Evolutionary conservation across 257 asterid genomes (phyloP).

Genomic region (Avicennia marina): DNA sequence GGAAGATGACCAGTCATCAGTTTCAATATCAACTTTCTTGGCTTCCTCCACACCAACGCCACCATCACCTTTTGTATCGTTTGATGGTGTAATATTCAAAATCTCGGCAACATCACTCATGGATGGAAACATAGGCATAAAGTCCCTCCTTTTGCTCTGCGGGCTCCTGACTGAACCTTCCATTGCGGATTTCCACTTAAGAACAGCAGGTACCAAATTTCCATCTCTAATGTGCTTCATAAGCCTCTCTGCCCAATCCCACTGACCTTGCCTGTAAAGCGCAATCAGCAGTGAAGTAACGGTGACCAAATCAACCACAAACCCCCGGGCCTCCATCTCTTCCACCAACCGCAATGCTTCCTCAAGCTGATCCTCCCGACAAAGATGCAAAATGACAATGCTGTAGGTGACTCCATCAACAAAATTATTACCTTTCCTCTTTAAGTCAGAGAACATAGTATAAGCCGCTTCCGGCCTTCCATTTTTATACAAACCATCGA

Average conservation of each 20-base stretch:
- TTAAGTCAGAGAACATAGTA: slow-evolving; percentile 74
- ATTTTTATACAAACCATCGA: slow-evolving; percentile 78
- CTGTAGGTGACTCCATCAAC: slow-evolving; percentile 76
- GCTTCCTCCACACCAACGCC: slow-evolving; percentile 17
- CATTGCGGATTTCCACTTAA: slow-evolving; percentile 80
- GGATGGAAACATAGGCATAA: slow-evolving; percentile 64
- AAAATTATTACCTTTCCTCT: slow-evolving; percentile 67
- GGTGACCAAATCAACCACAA: slow-evolving; percentile 74
- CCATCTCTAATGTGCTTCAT: slow-evolving; percentile 71
- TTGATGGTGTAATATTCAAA: slow-evolving; percentile 30
- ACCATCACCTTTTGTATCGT: slow-evolving; percentile 17
- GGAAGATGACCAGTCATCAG: slow-evolving; percentile 90
- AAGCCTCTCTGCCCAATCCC: slow-evolving; percentile 69
- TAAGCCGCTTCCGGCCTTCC: slow-evolving; percentile 83
- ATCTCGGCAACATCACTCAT: slow-evolving; percentile 43
- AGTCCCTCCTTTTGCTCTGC: slow-evolving; percentile 66
- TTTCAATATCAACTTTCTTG: slow-evolving; percentile 22
- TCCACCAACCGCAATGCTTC: slow-evolving; percentile 76
- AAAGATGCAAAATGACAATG: slow-evolving; percentile 66
- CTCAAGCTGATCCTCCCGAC: slow-evolving; percentile 57
- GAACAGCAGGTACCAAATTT: slow-evolving; percentile 62
- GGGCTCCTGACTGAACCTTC: slow-evolving; percentile 54
- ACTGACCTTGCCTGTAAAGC: slow-evolving; percentile 58
- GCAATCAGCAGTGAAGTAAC: slow-evolving; percentile 65
- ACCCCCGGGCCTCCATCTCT: slow-evolving; percentile 90